Evolutionary conservation across 306 rosid species (phyloP).

Genomic region (Trifolium fragiferum): DNA sequence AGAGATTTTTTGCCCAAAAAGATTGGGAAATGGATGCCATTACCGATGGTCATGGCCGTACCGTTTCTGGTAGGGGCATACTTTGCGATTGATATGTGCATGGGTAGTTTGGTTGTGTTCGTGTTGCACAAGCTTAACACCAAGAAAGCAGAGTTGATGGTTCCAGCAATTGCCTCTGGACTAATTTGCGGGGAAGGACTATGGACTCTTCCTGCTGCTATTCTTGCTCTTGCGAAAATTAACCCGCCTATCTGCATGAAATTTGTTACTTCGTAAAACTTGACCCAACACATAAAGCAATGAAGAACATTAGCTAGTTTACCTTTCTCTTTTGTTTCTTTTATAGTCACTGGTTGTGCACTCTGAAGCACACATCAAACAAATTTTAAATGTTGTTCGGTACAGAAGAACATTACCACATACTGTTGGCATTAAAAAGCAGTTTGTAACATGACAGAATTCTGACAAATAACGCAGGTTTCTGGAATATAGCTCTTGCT

Average conservation of each 20-base stretch:
- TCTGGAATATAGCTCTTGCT: slow-evolving; percentile 4
- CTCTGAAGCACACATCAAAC: slow-evolving; percentile 17
- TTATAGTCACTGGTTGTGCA: slow-evolving; percentile 25
- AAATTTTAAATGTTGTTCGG: slow-evolving; percentile 20
- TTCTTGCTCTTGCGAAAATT: slow-evolving; percentile 86
- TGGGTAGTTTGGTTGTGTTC: slow-evolving; percentile 72
- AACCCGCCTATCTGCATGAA: slow-evolving; percentile 95
- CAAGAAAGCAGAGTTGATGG: slow-evolving; percentile 66
- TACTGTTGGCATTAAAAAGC: slow-evolving; percentile 27
- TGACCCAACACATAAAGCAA: slow-evolving; percentile 14
- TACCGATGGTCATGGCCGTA: slow-evolving; percentile 93
- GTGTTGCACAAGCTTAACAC: slow-evolving; percentile 60
- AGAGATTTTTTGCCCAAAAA: slow-evolving; percentile 53
- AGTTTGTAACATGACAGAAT: slow-evolving; percentile 37
- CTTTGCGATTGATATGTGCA: slow-evolving; percentile 85
- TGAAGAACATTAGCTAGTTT: slow-evolving; percentile 27
- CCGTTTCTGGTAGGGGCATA: slow-evolving; percentile 93
- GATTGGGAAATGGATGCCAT: slow-evolving; percentile 88
- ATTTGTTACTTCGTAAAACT: slow-evolving; percentile 63
- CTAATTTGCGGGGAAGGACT: slow-evolving; percentile 94
- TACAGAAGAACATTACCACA: slow-evolving; percentile 13
- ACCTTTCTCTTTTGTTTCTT: background rate
- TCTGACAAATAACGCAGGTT: slow-evolving; percentile 31
- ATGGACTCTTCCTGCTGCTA: slow-evolving; percentile 89
- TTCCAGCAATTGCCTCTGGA: slow-evolving; percentile 91